Percentiles rank a stretch among this genome's conserved stretches.
Conservation (phyloP, 371 early-diverging fungal species). For the Mucor circinelloides region DNA sequence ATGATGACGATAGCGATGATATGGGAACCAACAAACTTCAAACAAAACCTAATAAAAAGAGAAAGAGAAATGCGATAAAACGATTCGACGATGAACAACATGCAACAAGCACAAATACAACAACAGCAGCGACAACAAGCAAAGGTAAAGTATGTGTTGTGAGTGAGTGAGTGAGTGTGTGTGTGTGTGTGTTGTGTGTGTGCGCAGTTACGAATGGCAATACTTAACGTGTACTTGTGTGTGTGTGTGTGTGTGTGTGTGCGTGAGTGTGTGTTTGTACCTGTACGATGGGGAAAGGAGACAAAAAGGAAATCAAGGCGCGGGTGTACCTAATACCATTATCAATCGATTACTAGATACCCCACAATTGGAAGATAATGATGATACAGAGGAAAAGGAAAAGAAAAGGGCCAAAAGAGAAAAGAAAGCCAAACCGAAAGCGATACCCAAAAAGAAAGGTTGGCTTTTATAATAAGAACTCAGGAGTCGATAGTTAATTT, state of each 20-base stretch:
- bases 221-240: neutral
- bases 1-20: conserved; percentile 29
- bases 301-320: neutral
- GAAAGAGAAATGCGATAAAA: conserved; percentile 13
- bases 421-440: conserved; percentile 36
- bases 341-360: neutral
- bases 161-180: neutral
- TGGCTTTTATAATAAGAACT: neutral
- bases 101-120: neutral
- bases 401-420: conserved; percentile 45
- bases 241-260: neutral
- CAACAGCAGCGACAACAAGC: neutral
- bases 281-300: neutral
- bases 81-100: neutral
- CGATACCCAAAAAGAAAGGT: conserved; percentile 31
- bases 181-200: neutral
- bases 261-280: neutral
- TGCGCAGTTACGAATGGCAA: neutral
- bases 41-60: neutral
- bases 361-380: neutral
- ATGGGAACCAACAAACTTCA: conserved; percentile 3
- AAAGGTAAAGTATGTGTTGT: neutral
- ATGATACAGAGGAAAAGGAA: conserved; percentile 7
- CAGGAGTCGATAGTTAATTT: neutral
- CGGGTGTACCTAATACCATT: neutral